Percentiles rank a stretch among this genome's conserved stretches.
Conservation (phyloP, 768 basidiomycete genomes). For the Russula virescens region DNA sequence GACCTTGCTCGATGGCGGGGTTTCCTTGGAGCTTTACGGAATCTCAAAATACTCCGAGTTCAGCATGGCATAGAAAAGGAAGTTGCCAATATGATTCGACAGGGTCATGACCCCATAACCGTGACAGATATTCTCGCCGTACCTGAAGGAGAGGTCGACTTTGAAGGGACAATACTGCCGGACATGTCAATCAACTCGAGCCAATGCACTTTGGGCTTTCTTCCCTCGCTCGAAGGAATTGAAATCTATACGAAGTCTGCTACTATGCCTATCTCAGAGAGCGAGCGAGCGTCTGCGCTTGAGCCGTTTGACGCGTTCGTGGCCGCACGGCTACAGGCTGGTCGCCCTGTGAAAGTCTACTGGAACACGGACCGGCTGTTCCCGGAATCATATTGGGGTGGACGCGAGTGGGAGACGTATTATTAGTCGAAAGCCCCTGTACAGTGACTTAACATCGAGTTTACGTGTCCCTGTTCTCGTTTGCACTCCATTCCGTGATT, state of each 20-base stretch:
- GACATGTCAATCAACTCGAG: neutral
- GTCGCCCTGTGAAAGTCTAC: neutral
- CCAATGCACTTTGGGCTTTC: neutral
- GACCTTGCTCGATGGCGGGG: neutral
- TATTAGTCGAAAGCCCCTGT: too few relatives aligned
- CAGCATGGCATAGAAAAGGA: neutral
- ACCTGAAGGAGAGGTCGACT: neutral
- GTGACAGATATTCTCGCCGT: neutral
- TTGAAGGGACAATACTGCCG: neutral
- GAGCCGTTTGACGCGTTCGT: neutral
- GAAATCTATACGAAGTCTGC: neutral
- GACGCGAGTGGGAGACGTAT: too few relatives aligned
- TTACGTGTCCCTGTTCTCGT: too few relatives aligned
- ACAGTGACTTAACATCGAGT: too few relatives aligned
- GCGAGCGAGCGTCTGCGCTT: neutral
- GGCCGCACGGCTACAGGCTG: neutral
- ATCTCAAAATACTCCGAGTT: neutral
- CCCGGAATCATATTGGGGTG: too few relatives aligned
- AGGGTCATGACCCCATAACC: neutral
- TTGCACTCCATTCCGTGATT: too few relatives aligned
- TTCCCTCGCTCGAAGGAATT: neutral
- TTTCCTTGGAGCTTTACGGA: neutral
- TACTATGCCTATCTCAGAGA: neutral
- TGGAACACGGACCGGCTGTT: neutral
- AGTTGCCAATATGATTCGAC: neutral